Evolutionary conservation across 371 early-diverging fungal species (phyloP), one percentile per base, ranked within the genome.

Genomic region (Syncephalastrum sp.): DNA sequence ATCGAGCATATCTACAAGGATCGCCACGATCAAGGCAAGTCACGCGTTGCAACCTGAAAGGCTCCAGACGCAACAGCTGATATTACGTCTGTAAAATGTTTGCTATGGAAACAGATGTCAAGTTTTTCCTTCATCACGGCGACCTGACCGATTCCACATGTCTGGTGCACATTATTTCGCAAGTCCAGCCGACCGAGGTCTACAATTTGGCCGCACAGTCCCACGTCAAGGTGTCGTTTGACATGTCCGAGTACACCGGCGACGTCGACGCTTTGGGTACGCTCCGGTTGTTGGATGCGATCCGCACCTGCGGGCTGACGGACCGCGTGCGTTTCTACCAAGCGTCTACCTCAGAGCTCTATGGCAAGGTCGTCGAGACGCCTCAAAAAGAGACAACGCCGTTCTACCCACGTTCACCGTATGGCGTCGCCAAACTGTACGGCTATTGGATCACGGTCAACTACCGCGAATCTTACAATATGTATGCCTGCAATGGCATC

Each of bases 231-330:
- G 92, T 93, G 21, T 91, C 92, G 7, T 93, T 93, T 67, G 91
- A 91, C 57, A 89, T 91, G 91, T 86, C 93, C 38, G 91, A 91
- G 70, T 93, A 93, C 75, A 92, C 91, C 42, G 90, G 89, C 73
- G 87, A 91, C 69, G 93, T 93, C 14, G 92, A 91, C 79, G 93
- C 82, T 41, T 75, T 91, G 16, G 91, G 91, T 57, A 91, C 91
- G 38, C 82, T 91, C 53, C 87, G 90, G 63, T 75, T 92, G 10
- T 75, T 93, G 45, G 91, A 91, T 67, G 91, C 92, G 33, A 88
- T 91, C 66, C 84, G 91, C 59, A 91, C 88, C 4, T 86, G 87
- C 66, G 91, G 90, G 50, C 68, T 93, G 50, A 69, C 82, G 3
- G 73, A 89, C 48, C 80, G 84, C 46, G 83, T 87, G 47, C 82